These are phyloP conservation scores for Diplodia mutila DNA, from an alignment of 2,329 filamentous ascomycete genomes.

Conservation along the genomic window DNA sequence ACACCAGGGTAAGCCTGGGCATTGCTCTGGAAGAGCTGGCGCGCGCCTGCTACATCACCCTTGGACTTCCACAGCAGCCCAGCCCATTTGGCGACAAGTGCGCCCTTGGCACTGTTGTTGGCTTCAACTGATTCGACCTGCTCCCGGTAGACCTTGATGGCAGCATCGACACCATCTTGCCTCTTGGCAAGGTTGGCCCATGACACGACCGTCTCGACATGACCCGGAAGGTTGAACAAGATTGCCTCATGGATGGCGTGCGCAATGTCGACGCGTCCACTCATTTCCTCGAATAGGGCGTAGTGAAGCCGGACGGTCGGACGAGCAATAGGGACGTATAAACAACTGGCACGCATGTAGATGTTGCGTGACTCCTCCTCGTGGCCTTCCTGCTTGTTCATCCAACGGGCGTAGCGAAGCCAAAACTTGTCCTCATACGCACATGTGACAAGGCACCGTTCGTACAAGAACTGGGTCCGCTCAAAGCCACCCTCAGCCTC, in stretches of 20 bases:
- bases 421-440: constrained; percentile 98
- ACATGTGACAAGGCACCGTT: constrained; percentile 89
- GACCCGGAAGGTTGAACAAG: constrained; percentile 73
- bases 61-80: constrained; percentile 85
- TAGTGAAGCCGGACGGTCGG: constrained; percentile 86
- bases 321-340: constrained; percentile 85
- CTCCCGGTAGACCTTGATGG: constrained; percentile 78
- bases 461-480: constrained; percentile 82
- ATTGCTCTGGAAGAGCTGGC: constrained; percentile 81
- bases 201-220: constrained; percentile 85
- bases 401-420: constrained; percentile 96
- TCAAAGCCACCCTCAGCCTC: constrained; percentile 78
- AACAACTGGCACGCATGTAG: constrained; percentile 80
- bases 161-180: constrained; percentile 80
- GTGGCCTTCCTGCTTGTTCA: constrained; percentile 77
- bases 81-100: constrained; percentile 87
- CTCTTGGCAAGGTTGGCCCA: constrained; percentile 85
- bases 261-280: constrained; percentile 73
- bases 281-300: constrained; percentile 90
- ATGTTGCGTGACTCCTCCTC: constrained; percentile 91
- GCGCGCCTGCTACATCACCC: constrained; percentile 77
- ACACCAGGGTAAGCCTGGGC: constrained; percentile 84
- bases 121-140: constrained; percentile 75
- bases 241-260: constrained; percentile 84
- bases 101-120: constrained; percentile 80